Percentiles rank a stretch among this genome's conserved stretches.
These are phyloP conservation scores for Cinchona pubescens DNA, from an alignment of 257 asterid species.

Conservation along the genomic window DNA sequence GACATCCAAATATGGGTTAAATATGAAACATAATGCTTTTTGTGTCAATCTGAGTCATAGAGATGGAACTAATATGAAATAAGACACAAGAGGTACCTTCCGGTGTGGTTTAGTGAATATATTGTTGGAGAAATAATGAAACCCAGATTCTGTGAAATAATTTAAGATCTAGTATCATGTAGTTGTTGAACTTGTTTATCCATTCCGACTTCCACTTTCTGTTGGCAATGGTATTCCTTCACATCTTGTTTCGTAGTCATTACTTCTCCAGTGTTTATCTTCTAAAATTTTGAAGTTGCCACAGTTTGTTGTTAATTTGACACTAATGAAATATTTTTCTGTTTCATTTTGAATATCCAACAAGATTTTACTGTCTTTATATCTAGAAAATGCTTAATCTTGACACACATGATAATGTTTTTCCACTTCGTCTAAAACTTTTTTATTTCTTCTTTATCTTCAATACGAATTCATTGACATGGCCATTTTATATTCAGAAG, in stretches of 20 bases:
- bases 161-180: background rate
- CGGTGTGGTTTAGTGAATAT: background rate
- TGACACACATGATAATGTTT: background rate
- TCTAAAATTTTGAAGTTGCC: background rate
- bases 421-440: background rate
- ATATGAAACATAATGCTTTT: background rate
- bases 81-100: background rate
- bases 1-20: background rate
- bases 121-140: background rate
- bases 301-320: background rate
- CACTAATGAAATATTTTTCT: background rate
- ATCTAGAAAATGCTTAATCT: background rate
- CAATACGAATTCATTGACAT: background rate
- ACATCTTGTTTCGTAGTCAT: background rate
- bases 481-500: background rate
- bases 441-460: background rate
- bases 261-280: background rate
- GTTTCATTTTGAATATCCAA: background rate
- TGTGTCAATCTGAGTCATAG: background rate
- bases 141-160: background rate
- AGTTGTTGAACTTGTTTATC: background rate
- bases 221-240: background rate
- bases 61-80: background rate
- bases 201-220: background rate
- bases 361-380: background rate